phyloP scores from a whole-genome alignment of 805 yeast species.

The Saccharomycopsis synnaedendra region DNA sequence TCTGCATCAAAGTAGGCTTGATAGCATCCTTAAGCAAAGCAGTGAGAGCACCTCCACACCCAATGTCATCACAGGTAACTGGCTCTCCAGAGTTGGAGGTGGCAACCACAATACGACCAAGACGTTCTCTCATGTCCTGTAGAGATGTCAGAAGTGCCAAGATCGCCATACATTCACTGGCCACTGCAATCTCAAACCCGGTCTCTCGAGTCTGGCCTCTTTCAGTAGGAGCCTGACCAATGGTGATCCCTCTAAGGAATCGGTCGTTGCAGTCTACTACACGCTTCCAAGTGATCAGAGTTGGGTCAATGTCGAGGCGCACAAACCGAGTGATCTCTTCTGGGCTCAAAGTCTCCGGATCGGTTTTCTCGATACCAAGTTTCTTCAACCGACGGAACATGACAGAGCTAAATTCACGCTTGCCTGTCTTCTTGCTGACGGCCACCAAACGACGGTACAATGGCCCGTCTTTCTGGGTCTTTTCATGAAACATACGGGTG shows the following conservation, averaged over 20 bases:
- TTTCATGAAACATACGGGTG: slow-evolving; percentile 77
- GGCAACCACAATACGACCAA: slow-evolving; percentile 69
- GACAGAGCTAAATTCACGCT: slow-evolving; percentile 52
- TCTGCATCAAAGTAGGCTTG: slow-evolving; percentile 80
- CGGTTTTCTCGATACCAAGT: slow-evolving; percentile 55
- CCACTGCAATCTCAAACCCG: slow-evolving; percentile 79
- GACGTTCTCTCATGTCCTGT: slow-evolving; percentile 60
- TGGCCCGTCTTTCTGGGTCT: slow-evolving; percentile 61
- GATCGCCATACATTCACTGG: slow-evolving; percentile 81
- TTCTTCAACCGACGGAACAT: slow-evolving; percentile 58
- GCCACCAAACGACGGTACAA: slow-evolving; percentile 70
- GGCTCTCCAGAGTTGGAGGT: slow-evolving; percentile 59
- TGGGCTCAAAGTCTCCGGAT: slow-evolving; percentile 61
- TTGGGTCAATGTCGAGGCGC: slow-evolving; percentile 67
- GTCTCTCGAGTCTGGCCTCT: slow-evolving; percentile 60
- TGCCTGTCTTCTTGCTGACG: slow-evolving; percentile 46
- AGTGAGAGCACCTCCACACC: slow-evolving; percentile 79
- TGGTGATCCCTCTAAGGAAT: slow-evolving; percentile 64
- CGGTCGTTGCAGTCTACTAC: slow-evolving; percentile 81
- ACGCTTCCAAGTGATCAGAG: slow-evolving; percentile 69
- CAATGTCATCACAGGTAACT: slow-evolving; percentile 72
- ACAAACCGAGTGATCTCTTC: slow-evolving; percentile 59
- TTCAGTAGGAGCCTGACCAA: slow-evolving; percentile 77
- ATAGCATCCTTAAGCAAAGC: slow-evolving; percentile 74
- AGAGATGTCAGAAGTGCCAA: slow-evolving; percentile 63